These are phyloP conservation scores for Tremella mesenterica DNA, from an alignment of 768 basidiomycete species.

Conservation along the genomic window DNA sequence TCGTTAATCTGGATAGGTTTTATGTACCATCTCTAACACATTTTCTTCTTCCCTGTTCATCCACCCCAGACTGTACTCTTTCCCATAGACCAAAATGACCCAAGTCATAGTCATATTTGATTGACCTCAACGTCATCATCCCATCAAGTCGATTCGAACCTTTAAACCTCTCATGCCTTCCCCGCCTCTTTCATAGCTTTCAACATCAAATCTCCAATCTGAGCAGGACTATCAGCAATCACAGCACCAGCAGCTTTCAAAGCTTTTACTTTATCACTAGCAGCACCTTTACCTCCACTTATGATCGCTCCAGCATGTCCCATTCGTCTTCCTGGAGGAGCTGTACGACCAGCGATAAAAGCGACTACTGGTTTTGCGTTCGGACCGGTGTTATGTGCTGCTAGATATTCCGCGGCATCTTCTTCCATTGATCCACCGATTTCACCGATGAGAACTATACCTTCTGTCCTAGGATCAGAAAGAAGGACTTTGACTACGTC, in stretches of 20 bases:
- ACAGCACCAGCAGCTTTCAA: conserved; percentile 84
- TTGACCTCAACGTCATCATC: too few species aligned
- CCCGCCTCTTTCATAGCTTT: conserved; percentile 51
- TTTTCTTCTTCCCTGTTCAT: too few species aligned
- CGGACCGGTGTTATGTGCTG: conserved; percentile 77
- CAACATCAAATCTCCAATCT: conserved; percentile 82
- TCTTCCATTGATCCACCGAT: conserved; percentile 99
- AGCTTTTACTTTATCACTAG: conserved; percentile 73
- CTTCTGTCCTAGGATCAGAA: conserved; percentile 86
- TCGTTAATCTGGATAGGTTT: too few species aligned
- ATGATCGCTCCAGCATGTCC: conserved; percentile 98
- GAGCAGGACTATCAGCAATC: conserved; percentile 89
- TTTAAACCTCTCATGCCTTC: conserved; percentile 16
- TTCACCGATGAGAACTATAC: conserved; percentile 96
- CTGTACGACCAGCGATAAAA: conserved; percentile 96
- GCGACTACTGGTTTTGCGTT: conserved; percentile 92
- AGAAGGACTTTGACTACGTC: conserved; percentile 96
- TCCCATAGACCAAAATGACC: too few species aligned
- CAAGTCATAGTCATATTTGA: too few species aligned
- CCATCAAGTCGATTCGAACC: neutral
- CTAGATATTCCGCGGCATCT: conserved; percentile 93
- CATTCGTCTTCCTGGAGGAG: conserved; percentile 96
- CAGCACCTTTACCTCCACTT: conserved; percentile 93
- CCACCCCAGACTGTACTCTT: too few species aligned
- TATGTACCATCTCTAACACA: too few species aligned